Evolutionary conservation across 2,329 filamentous ascomycete species (phyloP).

Genomic region (Ophioceras dolichostomum): DNA sequence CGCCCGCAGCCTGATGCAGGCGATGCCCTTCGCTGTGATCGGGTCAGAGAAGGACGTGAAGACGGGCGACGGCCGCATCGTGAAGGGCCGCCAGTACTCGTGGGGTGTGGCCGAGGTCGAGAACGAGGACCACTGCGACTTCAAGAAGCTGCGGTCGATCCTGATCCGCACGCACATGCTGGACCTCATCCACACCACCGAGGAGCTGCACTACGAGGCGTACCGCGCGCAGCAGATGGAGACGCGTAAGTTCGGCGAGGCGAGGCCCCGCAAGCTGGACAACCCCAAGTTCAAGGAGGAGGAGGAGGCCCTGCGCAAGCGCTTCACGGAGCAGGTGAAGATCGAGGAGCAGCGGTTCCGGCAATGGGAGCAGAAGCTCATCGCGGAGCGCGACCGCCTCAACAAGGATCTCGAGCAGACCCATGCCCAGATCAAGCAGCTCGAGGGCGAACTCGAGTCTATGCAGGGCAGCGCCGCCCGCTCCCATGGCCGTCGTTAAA

Average conservation of each 20-base stretch:
- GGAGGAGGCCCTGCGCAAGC: constrained; percentile 94
- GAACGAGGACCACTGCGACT: constrained; percentile 99
- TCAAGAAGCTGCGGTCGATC: constrained; percentile 99
- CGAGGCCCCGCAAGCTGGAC: constrained; percentile 91
- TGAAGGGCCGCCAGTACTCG: constrained; percentile 97
- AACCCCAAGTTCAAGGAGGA: constrained; percentile 99
- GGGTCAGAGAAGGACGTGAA: constrained; percentile 99
- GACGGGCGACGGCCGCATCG: constrained; percentile 87
- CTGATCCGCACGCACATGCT: constrained; percentile 99
- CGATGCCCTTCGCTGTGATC: constrained; percentile 98
- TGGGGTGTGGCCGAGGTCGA: constrained; percentile 99
- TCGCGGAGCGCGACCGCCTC: constrained; percentile 92
- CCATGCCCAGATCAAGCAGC: constrained; percentile 84
- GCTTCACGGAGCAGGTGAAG: constrained; percentile 99
- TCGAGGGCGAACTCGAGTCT: constrained; percentile 83
- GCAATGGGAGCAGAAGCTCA: constrained; percentile 99
- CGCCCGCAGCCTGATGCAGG: constrained; percentile 84
- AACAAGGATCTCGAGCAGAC: constrained; percentile 99
- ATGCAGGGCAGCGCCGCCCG: constrained; percentile 86
- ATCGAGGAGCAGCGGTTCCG: constrained; percentile 98
- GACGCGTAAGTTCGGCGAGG: constrained; percentile 98
- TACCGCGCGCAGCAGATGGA: constrained; percentile 99
- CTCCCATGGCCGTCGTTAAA: constrained; percentile 84
- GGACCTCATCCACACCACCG: constrained; percentile 97
- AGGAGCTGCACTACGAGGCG: constrained; percentile 98